Conservation (phyloP, 257 asterid species). For the Lithospermum erythrorhizon region DNA sequence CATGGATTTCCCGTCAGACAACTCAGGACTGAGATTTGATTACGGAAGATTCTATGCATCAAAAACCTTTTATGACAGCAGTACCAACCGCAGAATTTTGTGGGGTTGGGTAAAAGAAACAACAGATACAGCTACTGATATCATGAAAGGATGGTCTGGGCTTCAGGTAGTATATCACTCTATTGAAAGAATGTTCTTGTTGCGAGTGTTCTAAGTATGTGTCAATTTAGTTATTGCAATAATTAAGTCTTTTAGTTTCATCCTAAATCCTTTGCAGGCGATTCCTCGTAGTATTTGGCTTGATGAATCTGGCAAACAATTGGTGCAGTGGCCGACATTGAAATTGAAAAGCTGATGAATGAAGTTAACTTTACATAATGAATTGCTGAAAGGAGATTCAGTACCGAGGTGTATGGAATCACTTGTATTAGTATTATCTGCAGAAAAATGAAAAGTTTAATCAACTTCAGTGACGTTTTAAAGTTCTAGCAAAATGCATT, state of each 20-base stretch:
- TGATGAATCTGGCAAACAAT: conserved; percentile 15
- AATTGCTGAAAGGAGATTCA: conserved; percentile 16
- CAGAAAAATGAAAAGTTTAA: background rate
- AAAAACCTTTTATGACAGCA: conserved; percentile 31
- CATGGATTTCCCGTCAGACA: conserved; percentile 6
- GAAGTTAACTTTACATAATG: conserved; percentile 6
- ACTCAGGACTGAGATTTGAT: conserved; percentile 29
- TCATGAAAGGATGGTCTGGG: conserved; percentile 30
- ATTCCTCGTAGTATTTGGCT: conserved; percentile 21
- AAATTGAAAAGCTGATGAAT: conserved; percentile 15
- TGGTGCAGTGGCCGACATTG: conserved; percentile 22
- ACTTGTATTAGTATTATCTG: conserved; percentile 13
- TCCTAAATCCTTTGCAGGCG: conserved; percentile 7
- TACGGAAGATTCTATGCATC: conserved; percentile 44
- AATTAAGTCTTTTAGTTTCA: background rate
- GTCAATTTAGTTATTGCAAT: background rate
- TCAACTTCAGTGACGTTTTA: background rate
- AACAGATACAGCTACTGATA: conserved; percentile 6
- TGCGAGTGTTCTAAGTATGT: too few species aligned
- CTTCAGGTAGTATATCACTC: conserved; percentile 18
- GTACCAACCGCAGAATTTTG: conserved; percentile 24
- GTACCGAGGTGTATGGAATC: conserved; percentile 18
- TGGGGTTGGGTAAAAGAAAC: conserved; percentile 46
- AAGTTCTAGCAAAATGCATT: background rate
- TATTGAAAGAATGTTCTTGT: too few species aligned